A percentile compares a stretch with the other conserved stretches of the same genome.
These are phyloP conservation scores for Alternaria sp. DNA, from an alignment of 2,329 filamentous ascomycete species.

Conservation along the genomic window DNA sequence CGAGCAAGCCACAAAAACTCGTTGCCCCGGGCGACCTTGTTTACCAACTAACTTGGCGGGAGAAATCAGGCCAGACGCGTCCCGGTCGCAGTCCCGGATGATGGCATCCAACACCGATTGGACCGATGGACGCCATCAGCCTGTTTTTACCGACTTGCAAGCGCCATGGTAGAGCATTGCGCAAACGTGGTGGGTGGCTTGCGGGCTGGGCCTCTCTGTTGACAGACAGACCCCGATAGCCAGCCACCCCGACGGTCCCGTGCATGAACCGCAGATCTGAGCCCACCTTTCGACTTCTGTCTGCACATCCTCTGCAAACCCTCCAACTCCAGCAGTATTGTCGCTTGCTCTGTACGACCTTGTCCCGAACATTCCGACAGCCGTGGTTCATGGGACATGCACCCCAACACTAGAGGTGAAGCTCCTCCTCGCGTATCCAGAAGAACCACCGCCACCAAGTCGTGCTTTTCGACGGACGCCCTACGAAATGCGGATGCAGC, in stretches of 20 bases:
- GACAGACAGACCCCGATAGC: slow-evolving; percentile 40
- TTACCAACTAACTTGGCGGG: slow-evolving; percentile 11
- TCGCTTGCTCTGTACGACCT: slow-evolving; percentile 11
- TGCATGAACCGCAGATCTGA: slow-evolving; percentile 49
- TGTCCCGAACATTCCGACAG: slow-evolving; percentile 8
- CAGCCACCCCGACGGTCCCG: slow-evolving; percentile 39
- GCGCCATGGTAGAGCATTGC: slow-evolving; percentile 28
- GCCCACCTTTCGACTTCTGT: slow-evolving; percentile 26
- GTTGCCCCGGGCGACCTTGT: slow-evolving; percentile 22
- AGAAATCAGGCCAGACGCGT: slow-evolving; percentile 4
- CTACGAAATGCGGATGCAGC: slow-evolving; percentile 6
- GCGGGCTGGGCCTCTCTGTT: slow-evolving; percentile 39
- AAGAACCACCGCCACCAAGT: slow-evolving; percentile 15
- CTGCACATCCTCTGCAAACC: slow-evolving; percentile 2
- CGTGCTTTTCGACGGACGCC: slow-evolving; percentile 9
- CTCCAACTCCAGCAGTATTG: slow-evolving; percentile 15
- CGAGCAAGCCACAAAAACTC: not conserved
- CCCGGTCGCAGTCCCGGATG: not conserved
- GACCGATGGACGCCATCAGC: slow-evolving; percentile 10
- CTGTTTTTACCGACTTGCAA: slow-evolving; percentile 23
- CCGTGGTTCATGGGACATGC: slow-evolving; percentile 30
- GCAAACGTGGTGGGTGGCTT: slow-evolving; percentile 32
- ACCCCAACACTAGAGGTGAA: slow-evolving; percentile 33
- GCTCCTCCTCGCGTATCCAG: slow-evolving; percentile 25
- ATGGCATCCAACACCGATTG: slow-evolving; percentile 17